Percentiles rank a stretch among this genome's conserved stretches.
Conservation (phyloP, 2,329 filamentous ascomycete species). For the Corynespora cassiicola region DNA sequence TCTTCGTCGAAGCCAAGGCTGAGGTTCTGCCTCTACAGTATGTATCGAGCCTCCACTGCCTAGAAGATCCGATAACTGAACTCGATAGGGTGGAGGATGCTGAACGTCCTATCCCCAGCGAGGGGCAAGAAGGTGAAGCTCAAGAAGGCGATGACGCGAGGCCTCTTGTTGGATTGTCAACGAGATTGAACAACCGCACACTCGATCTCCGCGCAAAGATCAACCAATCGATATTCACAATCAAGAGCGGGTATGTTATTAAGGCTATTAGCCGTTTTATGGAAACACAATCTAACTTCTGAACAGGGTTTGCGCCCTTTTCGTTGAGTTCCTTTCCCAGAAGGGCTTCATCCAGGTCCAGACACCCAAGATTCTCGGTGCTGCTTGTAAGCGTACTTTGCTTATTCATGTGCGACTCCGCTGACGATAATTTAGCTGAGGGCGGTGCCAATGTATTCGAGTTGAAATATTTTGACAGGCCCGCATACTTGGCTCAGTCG, state of each 20-base stretch:
- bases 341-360: slow-evolving; percentile 84
- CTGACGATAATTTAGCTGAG: too few species aligned
- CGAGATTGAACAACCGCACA: slow-evolving; percentile 87
- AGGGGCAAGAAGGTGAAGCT: slow-evolving; percentile 55
- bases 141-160: slow-evolving; percentile 60
- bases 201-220: slow-evolving; percentile 92
- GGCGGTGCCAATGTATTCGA: slow-evolving; percentile 92
- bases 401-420: too few species aligned
- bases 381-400: too few species aligned
- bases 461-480: slow-evolving; percentile 85
- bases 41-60: too few species aligned
- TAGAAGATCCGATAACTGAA: too few species aligned
- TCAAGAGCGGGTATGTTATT: slow-evolving; percentile 71
- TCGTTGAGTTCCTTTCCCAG: slow-evolving; percentile 78
- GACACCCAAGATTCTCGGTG: slow-evolving; percentile 86
- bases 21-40: slow-evolving; percentile 67
- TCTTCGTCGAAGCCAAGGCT: slow-evolving; percentile 76
- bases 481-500: slow-evolving; percentile 80
- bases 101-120: slow-evolving; percentile 56
- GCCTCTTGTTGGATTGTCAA: slow-evolving; percentile 81
- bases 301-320: slow-evolving; percentile 73
- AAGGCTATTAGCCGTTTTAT: too few species aligned
- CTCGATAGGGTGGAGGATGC: slow-evolving; percentile 62
- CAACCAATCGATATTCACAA: slow-evolving; percentile 84
- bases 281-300: too few species aligned